phyloP scores from a whole-genome alignment of 2,329 filamentous ascomycete genomes.

The Teratosphaeriaceae sp. region DNA sequence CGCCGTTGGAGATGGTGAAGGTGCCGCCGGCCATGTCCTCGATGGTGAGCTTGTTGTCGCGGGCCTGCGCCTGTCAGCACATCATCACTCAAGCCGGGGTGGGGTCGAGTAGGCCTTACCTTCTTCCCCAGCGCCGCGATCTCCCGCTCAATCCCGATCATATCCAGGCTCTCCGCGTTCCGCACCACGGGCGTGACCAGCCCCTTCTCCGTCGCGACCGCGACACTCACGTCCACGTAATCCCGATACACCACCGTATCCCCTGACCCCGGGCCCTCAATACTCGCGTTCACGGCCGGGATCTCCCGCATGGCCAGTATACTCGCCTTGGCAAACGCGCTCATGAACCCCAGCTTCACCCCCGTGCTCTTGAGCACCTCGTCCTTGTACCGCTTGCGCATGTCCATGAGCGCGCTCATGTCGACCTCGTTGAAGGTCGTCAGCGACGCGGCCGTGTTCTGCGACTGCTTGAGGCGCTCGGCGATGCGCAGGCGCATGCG shows the following conservation, averaged over 20 bases:
- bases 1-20: slow-evolving; percentile 95
- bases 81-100: background rate
- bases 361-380: slow-evolving; percentile 93
- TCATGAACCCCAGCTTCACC: slow-evolving; percentile 99
- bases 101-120: slow-evolving; percentile 43
- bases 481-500: slow-evolving; percentile 97
- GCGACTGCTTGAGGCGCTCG: slow-evolving; percentile 96
- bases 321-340: slow-evolving; percentile 85
- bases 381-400: slow-evolving; percentile 96
- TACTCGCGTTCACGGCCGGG: slow-evolving; percentile 92
- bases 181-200: slow-evolving; percentile 94
- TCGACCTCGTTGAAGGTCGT: slow-evolving; percentile 99
- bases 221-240: slow-evolving; percentile 96
- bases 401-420: slow-evolving; percentile 96
- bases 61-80: slow-evolving; percentile 52
- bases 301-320: slow-evolving; percentile 90
- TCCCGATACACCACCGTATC: slow-evolving; percentile 98
- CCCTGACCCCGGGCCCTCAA: slow-evolving; percentile 88
- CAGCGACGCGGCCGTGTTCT: slow-evolving; percentile 94
- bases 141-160: slow-evolving; percentile 80
- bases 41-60: slow-evolving; percentile 93
- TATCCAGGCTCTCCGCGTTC: slow-evolving; percentile 81
- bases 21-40: slow-evolving; percentile 99
- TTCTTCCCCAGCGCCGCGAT: slow-evolving; percentile 96
- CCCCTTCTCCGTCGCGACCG: slow-evolving; percentile 95